phyloP scores from a whole-genome alignment of 306 rosid species.

The Alnus rubra region DNA sequence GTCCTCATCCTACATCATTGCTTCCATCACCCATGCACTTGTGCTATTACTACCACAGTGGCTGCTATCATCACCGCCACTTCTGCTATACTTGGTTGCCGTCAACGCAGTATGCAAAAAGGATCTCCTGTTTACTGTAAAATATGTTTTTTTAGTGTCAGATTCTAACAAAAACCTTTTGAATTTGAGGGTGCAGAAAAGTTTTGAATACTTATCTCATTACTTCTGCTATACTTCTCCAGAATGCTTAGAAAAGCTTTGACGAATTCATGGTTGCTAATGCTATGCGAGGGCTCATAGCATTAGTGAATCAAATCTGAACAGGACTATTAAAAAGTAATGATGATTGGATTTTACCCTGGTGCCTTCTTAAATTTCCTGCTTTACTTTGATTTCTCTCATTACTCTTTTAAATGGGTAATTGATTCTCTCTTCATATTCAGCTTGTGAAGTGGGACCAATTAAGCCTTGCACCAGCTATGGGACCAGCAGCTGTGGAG shows the following conservation, averaged over 20 bases:
- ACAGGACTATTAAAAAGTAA: neutral
- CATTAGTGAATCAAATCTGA: neutral
- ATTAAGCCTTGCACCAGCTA: conserved; percentile 61
- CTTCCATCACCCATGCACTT: neutral
- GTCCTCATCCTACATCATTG: neutral
- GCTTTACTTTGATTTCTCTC: neutral
- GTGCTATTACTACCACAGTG: neutral
- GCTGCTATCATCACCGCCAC: neutral
- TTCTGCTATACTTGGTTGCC: neutral
- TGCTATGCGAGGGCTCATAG: neutral
- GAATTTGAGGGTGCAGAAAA: neutral
- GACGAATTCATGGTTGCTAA: neutral
- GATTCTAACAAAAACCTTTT: neutral
- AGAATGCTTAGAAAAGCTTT: neutral
- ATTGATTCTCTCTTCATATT: conserved; percentile 27
- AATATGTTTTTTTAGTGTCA: too few species aligned
- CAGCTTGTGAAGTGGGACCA: conserved; percentile 92
- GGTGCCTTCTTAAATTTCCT: neutral
- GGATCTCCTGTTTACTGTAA: too few species aligned
- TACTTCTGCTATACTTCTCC: too few species aligned
- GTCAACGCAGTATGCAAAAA: neutral
- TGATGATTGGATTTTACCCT: neutral
- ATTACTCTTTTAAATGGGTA: conserved; percentile 15
- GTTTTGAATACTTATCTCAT: too few species aligned
- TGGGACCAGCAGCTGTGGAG: conserved; percentile 88